Base-by-base conservation (phyloP, 2,329 filamentous ascomycete species). In the Colletotrichum sp. region DNA sequence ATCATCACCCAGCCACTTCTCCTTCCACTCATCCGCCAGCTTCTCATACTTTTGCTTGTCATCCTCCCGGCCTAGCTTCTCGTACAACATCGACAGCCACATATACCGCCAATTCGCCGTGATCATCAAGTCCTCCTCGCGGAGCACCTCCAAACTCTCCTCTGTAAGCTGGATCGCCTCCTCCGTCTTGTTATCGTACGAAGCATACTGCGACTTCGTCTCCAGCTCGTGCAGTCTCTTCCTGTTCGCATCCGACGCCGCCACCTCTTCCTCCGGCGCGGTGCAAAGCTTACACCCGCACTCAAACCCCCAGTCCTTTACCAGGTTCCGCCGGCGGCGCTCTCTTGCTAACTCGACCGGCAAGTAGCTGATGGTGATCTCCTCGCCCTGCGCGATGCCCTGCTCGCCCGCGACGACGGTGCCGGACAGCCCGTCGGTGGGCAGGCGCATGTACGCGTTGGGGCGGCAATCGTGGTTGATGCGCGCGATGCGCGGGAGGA, bases 401-500 rank as follows among this genome's bases (percentile, higher is more conserved):
- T 75, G 78, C 28, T 79, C 78, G n/a, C 43, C 43, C 2, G 82
- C 78, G 16, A 81, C 77, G 26, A 81, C 78, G 36, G 81, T 80
- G 67, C 79, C 80, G 1, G 79, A 78, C 18, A 82, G 55, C 13
- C 78, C 71, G 6, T 71, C 72, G 16, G 77, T 52, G 0, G 79
- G 80, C 26, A 82, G 82, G 16, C 80, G 78, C 38, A 82, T 79
- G 38, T 80, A 82, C n/a, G 80, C 79, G 67, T 81, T 83, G 57
- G 61, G 28, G 32, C 24, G 32, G 61, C 61, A 64, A 21, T 64
- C 21, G 16, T 16, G 16, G 21, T 24, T 8, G 55, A 28, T 64
- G 15, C 61, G 21, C 60, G 81, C 80, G 63, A 78, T 78, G 70
- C 80, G 72, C 3, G 79, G 61, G 67, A 82, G 82, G 58, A 82